These are phyloP conservation scores for Pythium brachiatum DNA, from an alignment of 352 stramenopile genomes.

Conservation along the genomic window DNA sequence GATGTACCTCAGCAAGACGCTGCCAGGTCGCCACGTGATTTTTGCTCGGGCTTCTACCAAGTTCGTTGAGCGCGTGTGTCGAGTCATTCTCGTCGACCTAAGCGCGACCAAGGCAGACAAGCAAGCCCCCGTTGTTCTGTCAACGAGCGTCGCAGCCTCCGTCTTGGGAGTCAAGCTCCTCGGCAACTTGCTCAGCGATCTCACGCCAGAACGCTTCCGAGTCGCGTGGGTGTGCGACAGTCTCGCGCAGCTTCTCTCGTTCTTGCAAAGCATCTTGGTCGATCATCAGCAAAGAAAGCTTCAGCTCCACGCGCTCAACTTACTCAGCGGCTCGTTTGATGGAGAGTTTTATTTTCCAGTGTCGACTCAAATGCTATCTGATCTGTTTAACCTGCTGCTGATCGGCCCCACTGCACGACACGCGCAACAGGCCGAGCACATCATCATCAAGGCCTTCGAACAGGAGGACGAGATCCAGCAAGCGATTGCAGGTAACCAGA, in stretches of 20 bases:
- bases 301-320: constrained; percentile 41
- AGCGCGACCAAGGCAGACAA: constrained; percentile 10
- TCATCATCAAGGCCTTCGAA: constrained; percentile 58
- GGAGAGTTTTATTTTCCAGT: constrained; percentile 42
- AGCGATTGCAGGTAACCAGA: constrained; percentile 54
- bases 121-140: not conserved
- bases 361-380: constrained; percentile 46
- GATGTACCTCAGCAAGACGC: constrained; percentile 31
- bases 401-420: constrained; percentile 48
- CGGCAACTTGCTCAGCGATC: constrained; percentile 43
- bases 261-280: constrained; percentile 30
- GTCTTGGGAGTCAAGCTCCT: constrained; percentile 42
- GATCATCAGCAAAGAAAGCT: constrained; percentile 44
- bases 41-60: constrained; percentile 17
- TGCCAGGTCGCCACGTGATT: constrained; percentile 23
- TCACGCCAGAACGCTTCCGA: constrained; percentile 20
- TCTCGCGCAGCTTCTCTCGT: constrained; percentile 26
- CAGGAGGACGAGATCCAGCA: constrained; percentile 32
- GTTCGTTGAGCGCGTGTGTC: constrained; percentile 29
- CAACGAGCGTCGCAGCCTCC: not conserved
- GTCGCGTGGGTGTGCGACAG: constrained; percentile 30
- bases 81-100: constrained; percentile 11
- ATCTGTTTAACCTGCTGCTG: constrained; percentile 63
- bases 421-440: constrained; percentile 33
- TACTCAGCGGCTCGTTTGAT: constrained; percentile 40